Evolutionary conservation across 805 yeast species (phyloP), one percentile per base, ranked within the genome.

Genomic region (Starmerella apicola): DNA sequence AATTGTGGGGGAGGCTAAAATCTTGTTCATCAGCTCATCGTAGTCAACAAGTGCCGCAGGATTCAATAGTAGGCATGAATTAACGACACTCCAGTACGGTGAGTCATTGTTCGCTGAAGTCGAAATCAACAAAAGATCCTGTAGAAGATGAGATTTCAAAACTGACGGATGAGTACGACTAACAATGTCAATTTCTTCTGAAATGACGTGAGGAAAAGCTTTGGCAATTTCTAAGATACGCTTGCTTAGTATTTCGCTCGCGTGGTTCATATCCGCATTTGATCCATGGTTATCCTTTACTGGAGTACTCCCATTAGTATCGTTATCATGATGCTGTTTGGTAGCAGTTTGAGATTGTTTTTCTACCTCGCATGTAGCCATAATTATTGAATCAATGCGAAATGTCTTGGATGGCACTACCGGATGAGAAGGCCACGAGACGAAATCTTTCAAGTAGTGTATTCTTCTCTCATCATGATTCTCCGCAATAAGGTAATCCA

Each of bases 401-500:
- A 17, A 13, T 5, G 5, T 29, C 17, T 9, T 8, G 13, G 22
- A 22, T 4, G 32, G 27, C 3, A 27, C 17, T 9, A 33, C 31
- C 3, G 32, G 31, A 16, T 26, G 19, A 9, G 10, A 23, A 10
- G 18, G n/a, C 3, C 6, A n/a, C 3, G 38, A 18, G 5, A 31
- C 17, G 28, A 23, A 40, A 13, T 16, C 38, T 8, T 21, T 28
- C 17, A 21, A 24, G 36, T 17, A 38, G 15, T 32, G 38, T 1
- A 17, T 31, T n/a, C 37, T 16, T 16, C 38, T 15, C 3, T 25
- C 32, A 5, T 13, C 17, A n/a, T 5, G 10, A n/a, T 36, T 36
- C 32, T 43, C 47, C 2, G 7, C 19, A 5, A 39, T 15, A 1
- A 43, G 7, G 2, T 29, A n/a, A n/a, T 39, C 37, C 2, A 43